Percentiles rank a stretch among this genome's conserved stretches.
Evolutionary conservation across 169 alveolate genomes (phyloP).

Genomic region (Plasmodium vivax): DNA sequence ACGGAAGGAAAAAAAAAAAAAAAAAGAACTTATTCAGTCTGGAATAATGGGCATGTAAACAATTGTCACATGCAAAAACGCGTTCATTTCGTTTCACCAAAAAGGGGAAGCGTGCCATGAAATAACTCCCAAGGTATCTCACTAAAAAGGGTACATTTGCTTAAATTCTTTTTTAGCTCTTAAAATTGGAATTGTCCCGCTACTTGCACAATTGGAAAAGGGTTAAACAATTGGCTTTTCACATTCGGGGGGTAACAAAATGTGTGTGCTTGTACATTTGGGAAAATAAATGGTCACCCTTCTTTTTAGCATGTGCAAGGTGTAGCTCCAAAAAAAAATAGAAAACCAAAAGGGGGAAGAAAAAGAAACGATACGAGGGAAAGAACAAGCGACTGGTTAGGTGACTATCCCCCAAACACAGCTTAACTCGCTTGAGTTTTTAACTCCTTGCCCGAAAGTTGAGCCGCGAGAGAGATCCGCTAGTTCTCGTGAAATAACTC

Average conservation of each 20-base stretch:
- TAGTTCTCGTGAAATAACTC: neutral
- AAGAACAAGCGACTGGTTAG: neutral
- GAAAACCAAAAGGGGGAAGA: neutral
- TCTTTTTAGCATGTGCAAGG: neutral
- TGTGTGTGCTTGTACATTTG: neutral
- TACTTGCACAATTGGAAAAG: neutral
- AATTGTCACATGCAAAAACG: neutral
- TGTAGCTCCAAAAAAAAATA: neutral
- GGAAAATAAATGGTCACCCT: neutral
- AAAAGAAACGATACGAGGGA: neutral
- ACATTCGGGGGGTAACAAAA: neutral
- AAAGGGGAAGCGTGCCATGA: neutral
- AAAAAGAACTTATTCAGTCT: neutral
- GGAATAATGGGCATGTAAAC: neutral
- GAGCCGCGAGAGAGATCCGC: neutral
- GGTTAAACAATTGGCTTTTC: neutral
- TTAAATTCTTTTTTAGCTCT: neutral
- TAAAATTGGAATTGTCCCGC: neutral
- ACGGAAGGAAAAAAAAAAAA: neutral
- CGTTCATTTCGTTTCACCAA: neutral
- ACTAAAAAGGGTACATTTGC: neutral
- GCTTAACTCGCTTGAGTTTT: neutral
- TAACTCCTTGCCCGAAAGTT: neutral
- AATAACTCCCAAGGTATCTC: neutral
- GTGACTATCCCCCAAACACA: neutral